Conservation (phyloP, 2,329 filamentous ascomycete genomes). For the Phoma sp. region DNA sequence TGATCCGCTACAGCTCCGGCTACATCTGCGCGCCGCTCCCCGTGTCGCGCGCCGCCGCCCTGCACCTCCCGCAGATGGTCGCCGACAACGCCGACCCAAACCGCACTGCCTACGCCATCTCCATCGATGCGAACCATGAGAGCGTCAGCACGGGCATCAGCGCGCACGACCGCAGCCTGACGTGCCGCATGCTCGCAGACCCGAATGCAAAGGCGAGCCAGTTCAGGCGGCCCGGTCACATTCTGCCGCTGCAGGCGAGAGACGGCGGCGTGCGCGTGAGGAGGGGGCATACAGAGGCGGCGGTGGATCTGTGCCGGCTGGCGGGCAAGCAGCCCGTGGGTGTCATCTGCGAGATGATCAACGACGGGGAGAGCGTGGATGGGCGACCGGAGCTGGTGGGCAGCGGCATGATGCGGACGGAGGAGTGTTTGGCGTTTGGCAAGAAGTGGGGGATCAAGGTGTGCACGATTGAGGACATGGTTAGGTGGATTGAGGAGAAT, state of each 20-base stretch:
- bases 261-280: conserved; percentile 82
- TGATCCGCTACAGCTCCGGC: conserved; percentile 88
- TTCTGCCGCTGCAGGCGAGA: conserved; percentile 82
- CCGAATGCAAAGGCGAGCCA: conserved; percentile 60
- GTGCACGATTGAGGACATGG: conserved; percentile 93
- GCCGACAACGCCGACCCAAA: conserved; percentile 77
- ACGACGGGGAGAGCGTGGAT: conserved; percentile 76
- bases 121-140: conserved; percentile 78
- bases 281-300: conserved; percentile 91
- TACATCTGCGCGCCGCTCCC: conserved; percentile 89
- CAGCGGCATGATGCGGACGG: conserved; percentile 89
- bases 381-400: conserved; percentile 71
- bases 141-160: conserved; percentile 82
- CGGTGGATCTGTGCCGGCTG: conserved; percentile 85
- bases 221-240: conserved; percentile 86
- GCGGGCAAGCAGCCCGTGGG: conserved; percentile 76
- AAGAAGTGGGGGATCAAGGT: conserved; percentile 88
- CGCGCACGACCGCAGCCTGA: conserved; percentile 84
- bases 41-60: conserved; percentile 70
- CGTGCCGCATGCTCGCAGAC: conserved; percentile 79
- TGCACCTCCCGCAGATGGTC: conserved; percentile 92
- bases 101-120: conserved; percentile 90
- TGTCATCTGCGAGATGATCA: conserved; percentile 91
- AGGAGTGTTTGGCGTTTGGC: conserved; percentile 88
- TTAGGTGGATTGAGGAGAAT: conserved; percentile 77